Evolutionary conservation across 2,329 filamentous ascomycete genomes (phyloP).

Genomic region (Fusarium veterinarium): DNA sequence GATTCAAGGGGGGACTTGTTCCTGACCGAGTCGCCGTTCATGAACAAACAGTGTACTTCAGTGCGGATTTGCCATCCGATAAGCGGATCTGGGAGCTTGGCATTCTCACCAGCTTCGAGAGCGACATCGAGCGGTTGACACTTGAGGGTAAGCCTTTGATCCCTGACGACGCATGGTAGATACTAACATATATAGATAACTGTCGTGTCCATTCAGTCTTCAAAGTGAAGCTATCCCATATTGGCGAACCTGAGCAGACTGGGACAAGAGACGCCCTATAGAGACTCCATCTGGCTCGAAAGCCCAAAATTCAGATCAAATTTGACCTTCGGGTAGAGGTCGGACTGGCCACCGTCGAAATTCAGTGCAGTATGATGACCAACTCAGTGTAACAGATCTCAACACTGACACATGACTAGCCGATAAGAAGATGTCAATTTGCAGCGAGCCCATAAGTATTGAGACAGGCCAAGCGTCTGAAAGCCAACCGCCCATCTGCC

Average conservation of each 20-base stretch:
- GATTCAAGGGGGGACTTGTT: neutral
- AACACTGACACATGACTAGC: neutral
- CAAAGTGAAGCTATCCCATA: neutral
- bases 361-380: neutral
- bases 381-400: neutral
- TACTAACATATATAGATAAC: neutral
- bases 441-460: neutral
- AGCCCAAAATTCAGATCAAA: neutral
- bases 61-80: neutral
- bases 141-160: neutral
- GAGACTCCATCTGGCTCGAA: neutral
- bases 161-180: neutral
- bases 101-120: neutral
- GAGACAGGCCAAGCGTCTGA: rapidly evolving
- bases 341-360: neutral
- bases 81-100: neutral
- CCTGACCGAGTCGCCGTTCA: neutral
- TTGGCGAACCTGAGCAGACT: neutral
- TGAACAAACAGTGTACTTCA: neutral
- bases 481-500: neutral
- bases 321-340: neutral
- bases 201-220: neutral
- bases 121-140: neutral
- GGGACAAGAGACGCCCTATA: neutral
- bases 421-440: neutral